Conservation (phyloP, 805 yeast genomes). For the Pichia occidentalis region DNA sequence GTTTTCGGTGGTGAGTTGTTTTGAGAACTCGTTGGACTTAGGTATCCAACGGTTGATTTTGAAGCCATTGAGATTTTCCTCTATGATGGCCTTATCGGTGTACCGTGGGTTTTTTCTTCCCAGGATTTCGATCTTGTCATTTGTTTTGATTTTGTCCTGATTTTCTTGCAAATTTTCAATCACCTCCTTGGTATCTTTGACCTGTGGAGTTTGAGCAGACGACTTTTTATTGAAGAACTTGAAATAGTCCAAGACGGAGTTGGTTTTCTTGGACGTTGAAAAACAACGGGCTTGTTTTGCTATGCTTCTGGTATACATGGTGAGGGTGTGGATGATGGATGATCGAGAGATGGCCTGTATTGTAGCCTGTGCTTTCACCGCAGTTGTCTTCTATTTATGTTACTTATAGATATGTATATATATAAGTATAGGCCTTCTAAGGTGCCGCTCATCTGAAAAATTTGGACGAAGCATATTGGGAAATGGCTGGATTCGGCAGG, state of each 20-base stretch:
- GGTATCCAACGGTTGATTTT: conserved; percentile 29
- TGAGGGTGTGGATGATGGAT: not conserved
- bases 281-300: conserved; percentile 11
- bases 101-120: conserved; percentile 27
- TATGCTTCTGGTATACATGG: conserved; percentile 1
- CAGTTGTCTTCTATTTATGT: too few species aligned
- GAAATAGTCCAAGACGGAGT: conserved; percentile 29
- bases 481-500: too few species aligned
- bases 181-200: conserved; percentile 24
- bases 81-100: conserved; percentile 18
- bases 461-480: too few species aligned
- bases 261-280: conserved; percentile 13
- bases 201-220: conserved; percentile 3
- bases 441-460: too few species aligned
- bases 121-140: conserved; percentile 23
- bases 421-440: too few species aligned
- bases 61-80: conserved; percentile 27
- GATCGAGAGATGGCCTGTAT: too few species aligned
- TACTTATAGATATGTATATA: too few species aligned
- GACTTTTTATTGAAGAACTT: conserved; percentile 24
- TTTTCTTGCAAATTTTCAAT: conserved; percentile 26
- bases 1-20: conserved; percentile 7
- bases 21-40: conserved; percentile 15
- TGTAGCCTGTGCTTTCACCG: too few species aligned
- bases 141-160: conserved; percentile 13